A percentile compares a stretch with the other conserved stretches of the same genome.
Evolutionary conservation across 805 yeast species (phyloP).

Genomic region (Pichia gijzeniarum): DNA sequence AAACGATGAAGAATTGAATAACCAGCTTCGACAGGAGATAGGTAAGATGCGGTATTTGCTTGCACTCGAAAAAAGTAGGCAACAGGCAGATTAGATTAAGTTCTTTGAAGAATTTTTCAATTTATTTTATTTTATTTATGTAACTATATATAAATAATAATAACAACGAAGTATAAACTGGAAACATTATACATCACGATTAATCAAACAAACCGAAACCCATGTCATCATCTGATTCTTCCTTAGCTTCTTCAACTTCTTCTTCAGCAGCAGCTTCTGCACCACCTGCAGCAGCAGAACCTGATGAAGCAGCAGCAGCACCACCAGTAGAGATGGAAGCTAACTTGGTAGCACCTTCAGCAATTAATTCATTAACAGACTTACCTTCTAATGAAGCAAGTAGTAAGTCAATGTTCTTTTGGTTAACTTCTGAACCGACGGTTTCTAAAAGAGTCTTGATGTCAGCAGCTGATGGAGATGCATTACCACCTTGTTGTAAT

Average conservation of each 20-base stretch:
- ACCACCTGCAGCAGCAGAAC: slow-evolving; percentile 66
- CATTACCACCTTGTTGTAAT: slow-evolving; percentile 94
- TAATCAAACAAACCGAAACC: slow-evolving; percentile 48
- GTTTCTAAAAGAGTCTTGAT: slow-evolving; percentile 83
- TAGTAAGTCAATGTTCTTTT: slow-evolving; percentile 73
- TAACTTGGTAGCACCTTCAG: slow-evolving; percentile 93
- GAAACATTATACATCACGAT: slow-evolving; percentile 6
- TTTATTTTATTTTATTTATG: not conserved
- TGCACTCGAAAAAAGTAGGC: not conserved
- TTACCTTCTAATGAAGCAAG: slow-evolving; percentile 90
- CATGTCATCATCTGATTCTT: slow-evolving; percentile 67
- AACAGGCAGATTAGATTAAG: not conserved
- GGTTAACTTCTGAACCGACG: slow-evolving; percentile 95
- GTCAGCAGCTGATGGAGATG: slow-evolving; percentile 90
- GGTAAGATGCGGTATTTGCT: slow-evolving; percentile 14
- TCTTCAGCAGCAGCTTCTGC: slow-evolving; percentile 68
- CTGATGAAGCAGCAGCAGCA: slow-evolving; percentile 78
- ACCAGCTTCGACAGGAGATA: slow-evolving; percentile 17
- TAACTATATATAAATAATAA: not conserved
- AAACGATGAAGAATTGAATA: slow-evolving; percentile 7
- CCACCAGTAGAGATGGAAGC: slow-evolving; percentile 98
- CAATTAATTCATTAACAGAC: slow-evolving; percentile 80
- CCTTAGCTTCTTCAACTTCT: slow-evolving; percentile 57
- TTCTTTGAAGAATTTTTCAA: not conserved
- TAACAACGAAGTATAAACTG: not conserved